phyloP scores from a whole-genome alignment of 2,329 filamentous ascomycete genomes.

The Ascochyta lentis region DNA sequence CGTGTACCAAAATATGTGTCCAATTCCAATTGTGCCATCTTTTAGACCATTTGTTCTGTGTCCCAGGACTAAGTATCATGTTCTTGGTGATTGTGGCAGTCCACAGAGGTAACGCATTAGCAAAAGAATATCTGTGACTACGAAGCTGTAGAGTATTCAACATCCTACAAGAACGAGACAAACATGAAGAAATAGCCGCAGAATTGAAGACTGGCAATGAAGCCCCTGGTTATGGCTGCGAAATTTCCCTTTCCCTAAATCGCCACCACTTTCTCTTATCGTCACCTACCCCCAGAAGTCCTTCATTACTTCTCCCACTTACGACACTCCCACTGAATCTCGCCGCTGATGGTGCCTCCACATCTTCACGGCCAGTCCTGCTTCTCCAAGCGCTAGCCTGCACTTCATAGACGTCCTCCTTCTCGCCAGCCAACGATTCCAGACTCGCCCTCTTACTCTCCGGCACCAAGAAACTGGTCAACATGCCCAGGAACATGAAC shows the following conservation, averaged over 20 bases:
- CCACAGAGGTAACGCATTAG: too few relatives aligned
- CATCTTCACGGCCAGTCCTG: slow-evolving; percentile 13
- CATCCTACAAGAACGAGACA: too few relatives aligned
- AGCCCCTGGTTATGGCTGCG: background rate
- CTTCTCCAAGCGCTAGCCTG: slow-evolving; percentile 56
- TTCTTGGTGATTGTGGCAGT: too few relatives aligned
- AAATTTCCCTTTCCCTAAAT: slow-evolving; percentile 25
- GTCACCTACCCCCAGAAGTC: slow-evolving; percentile 6
- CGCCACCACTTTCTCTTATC: background rate
- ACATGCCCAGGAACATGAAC: slow-evolving; percentile 77
- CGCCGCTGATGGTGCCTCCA: slow-evolving; percentile 8
- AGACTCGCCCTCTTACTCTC: slow-evolving; percentile 78
- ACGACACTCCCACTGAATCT: slow-evolving; percentile 22
- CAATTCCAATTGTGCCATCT: too few relatives aligned
- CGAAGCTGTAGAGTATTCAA: too few relatives aligned
- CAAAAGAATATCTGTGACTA: too few relatives aligned
- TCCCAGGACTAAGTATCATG: too few relatives aligned
- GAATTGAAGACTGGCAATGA: too few relatives aligned
- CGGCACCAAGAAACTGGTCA: slow-evolving; percentile 75
- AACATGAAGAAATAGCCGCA: too few relatives aligned
- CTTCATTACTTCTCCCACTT: slow-evolving; percentile 19
- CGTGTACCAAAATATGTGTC: too few relatives aligned
- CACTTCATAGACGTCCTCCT: slow-evolving; percentile 53
- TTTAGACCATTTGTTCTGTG: too few relatives aligned
- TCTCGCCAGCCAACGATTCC: slow-evolving; percentile 72